Evolutionary conservation across 2,329 filamentous ascomycete genomes (phyloP), one percentile per base, ranked within the genome.

Genomic region (Cytospora leucostoma): DNA sequence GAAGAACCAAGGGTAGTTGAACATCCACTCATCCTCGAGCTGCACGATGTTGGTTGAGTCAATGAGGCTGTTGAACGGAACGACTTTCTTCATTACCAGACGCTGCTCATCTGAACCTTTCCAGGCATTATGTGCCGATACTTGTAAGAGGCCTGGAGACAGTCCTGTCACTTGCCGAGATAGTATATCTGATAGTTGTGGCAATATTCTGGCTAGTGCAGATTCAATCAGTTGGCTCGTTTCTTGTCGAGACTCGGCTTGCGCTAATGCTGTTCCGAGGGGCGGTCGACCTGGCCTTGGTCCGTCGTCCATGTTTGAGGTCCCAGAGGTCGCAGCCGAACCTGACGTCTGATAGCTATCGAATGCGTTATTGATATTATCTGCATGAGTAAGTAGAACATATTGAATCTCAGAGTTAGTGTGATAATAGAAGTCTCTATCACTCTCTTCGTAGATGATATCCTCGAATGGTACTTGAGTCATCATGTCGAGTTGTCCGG

Each of bases 21-120:
- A 70, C 1, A 70, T 27, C 67, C 67, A 70, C 34, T 70, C 68
- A 6, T 68, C 67, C 3, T 66, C 61, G 0, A 67, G 27, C 8
- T 66, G 53, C 6, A 62, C 15, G 12, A 68, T 59, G 2, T 32
- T 67, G 8, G n/a, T 57, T 1, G 53, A 58, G 17, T 68, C 65
- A 4, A 66, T 19, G 7, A 56, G 17, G 33, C 51, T 54, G 33
- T 56, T 57, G 37, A 58, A 65, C 6, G 62, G 67, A 0, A 59
- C 44, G 1, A 21, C 50, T 34, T 65, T 69, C 32, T 65, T 67
- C 55, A 67, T 56, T 8, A 50, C 17, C 7, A 49, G 10, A 6
- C 33, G 21, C 17, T 19, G 19, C 4, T 40, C 35, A 19, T 12
- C 38, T 40, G 8, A 33, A 12, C 19, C n/a, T 12, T 21, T 15